Conservation (phyloP, 2,329 filamentous ascomycete genomes). For the Helotiales sp. region DNA sequence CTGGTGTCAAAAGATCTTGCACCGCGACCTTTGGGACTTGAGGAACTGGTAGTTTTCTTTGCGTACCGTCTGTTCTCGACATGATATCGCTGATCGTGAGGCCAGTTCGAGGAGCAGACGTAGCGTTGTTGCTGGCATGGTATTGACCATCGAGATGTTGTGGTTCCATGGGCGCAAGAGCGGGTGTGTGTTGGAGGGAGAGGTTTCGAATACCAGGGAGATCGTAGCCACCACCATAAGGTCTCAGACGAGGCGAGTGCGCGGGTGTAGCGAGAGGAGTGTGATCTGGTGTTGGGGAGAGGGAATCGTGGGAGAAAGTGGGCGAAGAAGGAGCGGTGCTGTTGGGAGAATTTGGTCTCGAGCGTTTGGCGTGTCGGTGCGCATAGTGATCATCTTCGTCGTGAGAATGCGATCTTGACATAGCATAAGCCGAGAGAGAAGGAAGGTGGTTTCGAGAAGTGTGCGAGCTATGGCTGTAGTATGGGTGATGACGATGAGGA, state of each 20-base stretch:
- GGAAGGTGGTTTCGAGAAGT: slow-evolving; percentile 47
- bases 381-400: slow-evolving; percentile 77
- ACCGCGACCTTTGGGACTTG: slow-evolving; percentile 88
- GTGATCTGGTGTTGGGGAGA: slow-evolving; percentile 94
- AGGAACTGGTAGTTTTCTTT: slow-evolving; percentile 87
- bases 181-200: slow-evolving; percentile 63
- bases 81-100: slow-evolving; percentile 92
- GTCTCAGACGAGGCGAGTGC: slow-evolving; percentile 87
- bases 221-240: slow-evolving; percentile 70
- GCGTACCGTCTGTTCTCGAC: slow-evolving; percentile 80
- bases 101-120: slow-evolving; percentile 53
- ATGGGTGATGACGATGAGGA: slow-evolving; percentile 50
- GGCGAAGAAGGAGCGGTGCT: slow-evolving; percentile 95
- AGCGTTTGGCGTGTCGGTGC: slow-evolving; percentile 79
- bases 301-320: slow-evolving; percentile 93
- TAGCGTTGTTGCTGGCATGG: slow-evolving; percentile 40
- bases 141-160: slow-evolving; percentile 36
- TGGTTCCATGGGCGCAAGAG: slow-evolving; percentile 68
- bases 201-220: slow-evolving; percentile 81
- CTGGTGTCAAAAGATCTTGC: slow-evolving; percentile 75
- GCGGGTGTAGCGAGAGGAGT: slow-evolving; percentile 97
- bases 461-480: slow-evolving; percentile 49
- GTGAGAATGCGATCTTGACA: slow-evolving; percentile 85
- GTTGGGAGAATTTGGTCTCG: slow-evolving; percentile 88
- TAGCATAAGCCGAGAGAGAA: slow-evolving; percentile 79